Conservation (phyloP, 306 rosid species). For the Canavalia gladiata region DNA sequence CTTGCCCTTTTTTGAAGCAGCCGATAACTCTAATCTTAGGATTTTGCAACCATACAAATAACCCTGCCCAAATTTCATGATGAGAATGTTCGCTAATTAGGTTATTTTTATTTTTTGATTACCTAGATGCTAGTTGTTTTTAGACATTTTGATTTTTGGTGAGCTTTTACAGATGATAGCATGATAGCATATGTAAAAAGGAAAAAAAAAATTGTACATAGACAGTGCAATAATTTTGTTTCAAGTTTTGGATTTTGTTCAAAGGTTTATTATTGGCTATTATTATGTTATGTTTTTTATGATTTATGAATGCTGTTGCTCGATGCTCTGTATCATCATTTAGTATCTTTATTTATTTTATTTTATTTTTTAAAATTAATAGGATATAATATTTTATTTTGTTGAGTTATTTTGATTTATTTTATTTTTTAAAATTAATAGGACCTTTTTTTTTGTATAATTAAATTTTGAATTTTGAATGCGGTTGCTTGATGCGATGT, state of each 20-base stretch:
- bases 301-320: no score
- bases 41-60: not conserved
- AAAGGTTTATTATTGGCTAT: not conserved
- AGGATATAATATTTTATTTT: no score
- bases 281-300: no score
- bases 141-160: not conserved
- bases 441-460: no score
- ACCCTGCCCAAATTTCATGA: not conserved
- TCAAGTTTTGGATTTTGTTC: slow-evolving; percentile 19
- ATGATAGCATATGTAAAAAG: not conserved
- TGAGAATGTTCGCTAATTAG: not conserved
- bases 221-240: slow-evolving; percentile 26
- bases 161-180: not conserved
- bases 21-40: slow-evolving; percentile 28
- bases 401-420: no score
- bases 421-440: no score
- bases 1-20: not conserved
- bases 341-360: no score
- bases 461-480: no score
- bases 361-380: no score
- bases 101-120: not conserved
- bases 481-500: no score
- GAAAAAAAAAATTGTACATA: slow-evolving; percentile 12
- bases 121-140: not conserved
- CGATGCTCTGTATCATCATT: no score